Percentiles rank a stretch among this genome's conserved stretches.
These are phyloP conservation scores for Fusarium decemcellulare DNA, from an alignment of 2,329 filamentous ascomycete species.

Conservation along the genomic window DNA sequence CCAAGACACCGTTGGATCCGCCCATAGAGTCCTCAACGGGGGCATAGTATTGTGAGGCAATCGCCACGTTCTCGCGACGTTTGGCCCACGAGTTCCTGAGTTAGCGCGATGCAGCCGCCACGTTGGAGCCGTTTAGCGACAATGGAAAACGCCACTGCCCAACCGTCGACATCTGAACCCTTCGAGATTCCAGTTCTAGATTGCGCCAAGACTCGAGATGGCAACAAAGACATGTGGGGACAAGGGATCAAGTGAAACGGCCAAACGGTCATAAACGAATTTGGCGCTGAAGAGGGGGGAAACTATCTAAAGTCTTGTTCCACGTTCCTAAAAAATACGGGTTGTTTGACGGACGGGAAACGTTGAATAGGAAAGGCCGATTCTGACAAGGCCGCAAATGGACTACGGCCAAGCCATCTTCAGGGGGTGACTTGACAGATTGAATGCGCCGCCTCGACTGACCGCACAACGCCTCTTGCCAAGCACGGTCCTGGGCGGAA, in stretches of 20 bases:
- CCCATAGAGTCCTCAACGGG: background rate
- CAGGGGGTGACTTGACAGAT: background rate
- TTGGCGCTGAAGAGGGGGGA: background rate
- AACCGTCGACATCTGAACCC: slow-evolving; percentile 17
- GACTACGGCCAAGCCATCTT: background rate
- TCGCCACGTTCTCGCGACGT: slow-evolving; percentile 17
- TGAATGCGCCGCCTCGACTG: background rate
- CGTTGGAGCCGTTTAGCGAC: slow-evolving; percentile 18
- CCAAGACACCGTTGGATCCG: background rate
- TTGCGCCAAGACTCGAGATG: background rate
- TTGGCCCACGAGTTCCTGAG: background rate
- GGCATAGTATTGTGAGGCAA: slow-evolving; percentile 12
- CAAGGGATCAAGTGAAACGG: background rate
- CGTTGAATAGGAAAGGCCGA: background rate
- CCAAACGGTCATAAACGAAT: background rate
- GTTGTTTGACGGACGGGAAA: background rate
- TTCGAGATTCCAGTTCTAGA: slow-evolving; percentile 19
- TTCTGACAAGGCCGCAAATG: accelerated
- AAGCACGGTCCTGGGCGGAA: background rate
- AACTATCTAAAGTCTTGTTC: slow-evolving; percentile 26
- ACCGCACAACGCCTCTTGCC: background rate
- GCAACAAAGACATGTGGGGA: background rate
- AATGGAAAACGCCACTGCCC: slow-evolving; percentile 30
- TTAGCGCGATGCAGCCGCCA: slow-evolving; percentile 7
- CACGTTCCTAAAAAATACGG: background rate